A percentile compares a stretch with the other conserved stretches of the same genome.
These are phyloP conservation scores for Castanospermum australe DNA, from an alignment of 306 rosid species.

Conservation along the genomic window DNA sequence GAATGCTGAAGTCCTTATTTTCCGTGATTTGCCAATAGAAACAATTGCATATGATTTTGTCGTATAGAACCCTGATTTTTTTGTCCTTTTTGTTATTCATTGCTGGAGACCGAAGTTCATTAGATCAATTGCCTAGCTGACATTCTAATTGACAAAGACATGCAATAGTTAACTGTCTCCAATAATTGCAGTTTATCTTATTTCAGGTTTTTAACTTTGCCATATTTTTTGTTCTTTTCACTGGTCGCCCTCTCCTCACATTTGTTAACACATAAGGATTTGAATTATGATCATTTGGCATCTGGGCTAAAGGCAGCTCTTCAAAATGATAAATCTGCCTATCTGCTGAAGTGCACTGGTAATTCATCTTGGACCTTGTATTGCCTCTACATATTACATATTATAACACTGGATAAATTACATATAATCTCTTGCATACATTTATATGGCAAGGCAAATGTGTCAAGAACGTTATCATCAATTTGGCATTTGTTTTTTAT, in stretches of 20 bases:
- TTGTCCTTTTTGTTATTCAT: not conserved
- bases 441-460: not conserved
- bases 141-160: not conserved
- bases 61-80: not conserved
- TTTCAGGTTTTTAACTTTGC: too few species aligned
- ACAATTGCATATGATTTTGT: not conserved
- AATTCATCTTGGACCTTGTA: not conserved
- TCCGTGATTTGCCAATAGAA: not conserved
- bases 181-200: not conserved
- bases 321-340: conserved; percentile 51
- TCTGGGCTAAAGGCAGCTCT: conserved; percentile 52
- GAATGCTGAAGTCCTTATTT: not conserved
- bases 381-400: not conserved
- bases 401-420: not conserved
- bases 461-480: not conserved
- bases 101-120: not conserved
- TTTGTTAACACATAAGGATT: conserved; percentile 43
- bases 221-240: not conserved
- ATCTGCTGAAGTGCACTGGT: conserved; percentile 59
- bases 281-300: conserved; percentile 58
- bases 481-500: not conserved
- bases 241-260: not conserved
- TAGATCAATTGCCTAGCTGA: not conserved
- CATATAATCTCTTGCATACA: not conserved
- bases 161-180: not conserved